Evolutionary conservation across 1,139 yeast genomes (phyloP).

Genomic region (Candida smagusa): DNA sequence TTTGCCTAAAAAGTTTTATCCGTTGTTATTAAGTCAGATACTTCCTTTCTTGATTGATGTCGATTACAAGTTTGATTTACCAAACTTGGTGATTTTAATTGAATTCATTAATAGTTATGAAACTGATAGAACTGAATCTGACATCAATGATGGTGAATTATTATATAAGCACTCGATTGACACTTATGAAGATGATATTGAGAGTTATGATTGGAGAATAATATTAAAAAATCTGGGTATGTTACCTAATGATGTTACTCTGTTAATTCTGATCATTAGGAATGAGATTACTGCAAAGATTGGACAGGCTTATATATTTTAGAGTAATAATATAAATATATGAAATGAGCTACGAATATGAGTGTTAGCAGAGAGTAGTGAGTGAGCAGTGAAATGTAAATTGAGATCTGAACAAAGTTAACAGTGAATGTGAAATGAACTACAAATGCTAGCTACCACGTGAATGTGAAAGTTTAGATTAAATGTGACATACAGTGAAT

Average conservation of each 20-base stretch:
- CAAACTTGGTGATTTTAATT: conserved; percentile 46
- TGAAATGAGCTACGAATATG: conserved; percentile 6
- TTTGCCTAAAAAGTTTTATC: conserved; percentile 57
- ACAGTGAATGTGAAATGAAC: too few relatives aligned
- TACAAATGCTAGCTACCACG: neutral
- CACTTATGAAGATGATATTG: conserved; percentile 17
- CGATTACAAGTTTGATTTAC: conserved; percentile 29
- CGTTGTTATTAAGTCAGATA: conserved; percentile 49
- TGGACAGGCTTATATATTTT: conserved; percentile 35
- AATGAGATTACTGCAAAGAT: conserved; percentile 32
- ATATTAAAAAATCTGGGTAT: conserved; percentile 14
- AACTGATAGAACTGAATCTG: conserved; percentile 20
- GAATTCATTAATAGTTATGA: conserved; percentile 50
- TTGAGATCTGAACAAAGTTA: too few relatives aligned
- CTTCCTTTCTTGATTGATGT: conserved; percentile 38
- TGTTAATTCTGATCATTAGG: conserved; percentile 27
- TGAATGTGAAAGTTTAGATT: too few relatives aligned
- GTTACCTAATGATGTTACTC: conserved; percentile 24
- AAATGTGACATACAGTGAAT: too few relatives aligned
- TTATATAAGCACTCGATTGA: conserved; percentile 31
- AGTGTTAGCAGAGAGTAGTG: neutral
- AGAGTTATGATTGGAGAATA: conserved; percentile 36
- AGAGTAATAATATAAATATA: too few relatives aligned
- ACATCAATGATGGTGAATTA: conserved; percentile 28
- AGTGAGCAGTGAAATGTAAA: too few relatives aligned